Percentiles rank a stretch among this genome's conserved stretches.
These are phyloP conservation scores for Mucuna pruriens DNA, from an alignment of 306 rosid species.

Conservation along the genomic window DNA sequence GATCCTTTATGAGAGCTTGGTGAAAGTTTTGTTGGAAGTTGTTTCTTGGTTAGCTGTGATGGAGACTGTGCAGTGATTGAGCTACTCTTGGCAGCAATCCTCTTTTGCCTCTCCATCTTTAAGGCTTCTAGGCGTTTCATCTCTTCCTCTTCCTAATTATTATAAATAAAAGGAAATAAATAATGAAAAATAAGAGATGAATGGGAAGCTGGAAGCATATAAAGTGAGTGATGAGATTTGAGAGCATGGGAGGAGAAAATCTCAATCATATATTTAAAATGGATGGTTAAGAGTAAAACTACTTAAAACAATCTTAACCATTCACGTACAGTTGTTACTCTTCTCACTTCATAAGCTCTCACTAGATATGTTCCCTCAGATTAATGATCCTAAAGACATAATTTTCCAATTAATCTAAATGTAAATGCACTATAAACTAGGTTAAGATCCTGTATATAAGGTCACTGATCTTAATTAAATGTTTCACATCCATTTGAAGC, in stretches of 20 bases:
- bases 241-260: not conserved
- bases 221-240: not conserved
- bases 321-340: not conserved
- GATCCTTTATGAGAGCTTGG: slow-evolving; percentile 77
- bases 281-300: not conserved
- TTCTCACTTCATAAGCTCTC: not conserved
- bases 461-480: slow-evolving; percentile 15
- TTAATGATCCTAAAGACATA: slow-evolving; percentile 5
- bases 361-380: not conserved
- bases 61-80: slow-evolving; percentile 55
- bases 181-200: slow-evolving; percentile 28
- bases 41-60: slow-evolving; percentile 69
- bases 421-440: slow-evolving; percentile 21
- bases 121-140: slow-evolving; percentile 81
- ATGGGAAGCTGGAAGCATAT: not conserved
- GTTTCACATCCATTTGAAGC: slow-evolving; percentile 29
- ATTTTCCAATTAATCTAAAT: slow-evolving; percentile 27
- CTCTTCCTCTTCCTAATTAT: slow-evolving; percentile 77
- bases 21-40: slow-evolving; percentile 60
- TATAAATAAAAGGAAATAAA: slow-evolving; percentile 18
- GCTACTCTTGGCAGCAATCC: slow-evolving; percentile 87
- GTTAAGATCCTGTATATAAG: slow-evolving; percentile 17
- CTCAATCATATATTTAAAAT: slow-evolving; percentile 7
- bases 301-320: not conserved
- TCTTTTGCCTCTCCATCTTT: slow-evolving; percentile 93